Evolutionary conservation across 768 basidiomycete species (phyloP).

Genomic region (Suillus spraguei): DNA sequence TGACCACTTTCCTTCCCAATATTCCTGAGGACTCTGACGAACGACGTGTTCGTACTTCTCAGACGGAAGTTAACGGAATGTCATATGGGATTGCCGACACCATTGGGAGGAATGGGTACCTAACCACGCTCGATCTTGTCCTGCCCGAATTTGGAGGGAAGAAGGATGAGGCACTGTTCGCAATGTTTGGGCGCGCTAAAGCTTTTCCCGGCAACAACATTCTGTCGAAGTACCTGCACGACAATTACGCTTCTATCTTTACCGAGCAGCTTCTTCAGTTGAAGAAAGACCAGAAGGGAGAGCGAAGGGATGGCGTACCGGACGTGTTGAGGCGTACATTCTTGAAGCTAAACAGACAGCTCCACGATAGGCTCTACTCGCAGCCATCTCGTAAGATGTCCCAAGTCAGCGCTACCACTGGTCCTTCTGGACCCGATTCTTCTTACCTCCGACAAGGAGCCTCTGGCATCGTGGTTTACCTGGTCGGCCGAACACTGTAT

Average conservation of each 20-base stretch:
- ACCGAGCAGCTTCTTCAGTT: conserved; percentile 55
- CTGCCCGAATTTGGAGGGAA: conserved; percentile 79
- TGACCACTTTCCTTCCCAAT: conserved; percentile 59
- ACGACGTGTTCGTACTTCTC: conserved; percentile 88
- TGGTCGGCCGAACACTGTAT: conserved; percentile 76
- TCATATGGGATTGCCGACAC: conserved; percentile 96
- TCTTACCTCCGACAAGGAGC: conserved; percentile 72
- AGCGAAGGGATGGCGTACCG: conserved; percentile 52
- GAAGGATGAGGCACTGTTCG: conserved; percentile 86
- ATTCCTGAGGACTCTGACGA: conserved; percentile 87
- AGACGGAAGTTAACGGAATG: conserved; percentile 88
- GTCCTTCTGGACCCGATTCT: conserved; percentile 40
- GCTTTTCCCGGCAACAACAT: conserved; percentile 60
- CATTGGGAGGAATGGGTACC: conserved; percentile 73
- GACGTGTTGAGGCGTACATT: conserved; percentile 90
- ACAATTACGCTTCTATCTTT: conserved; percentile 73
- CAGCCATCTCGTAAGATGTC: conserved; percentile 69
- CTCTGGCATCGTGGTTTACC: conserved; percentile 85
- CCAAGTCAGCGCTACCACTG: conserved; percentile 51
- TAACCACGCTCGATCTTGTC: conserved; percentile 92
- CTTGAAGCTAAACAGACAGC: conserved; percentile 79
- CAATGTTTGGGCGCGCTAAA: conserved; percentile 87
- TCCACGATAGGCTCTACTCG: conserved; percentile 68
- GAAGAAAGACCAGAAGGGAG: conserved; percentile 38
- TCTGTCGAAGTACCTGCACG: conserved; percentile 82